A percentile compares a stretch with the other conserved stretches of the same genome.
Evolutionary conservation across 164 flowering plant species (phyloP).

Genomic region (Echeveria elegans): DNA sequence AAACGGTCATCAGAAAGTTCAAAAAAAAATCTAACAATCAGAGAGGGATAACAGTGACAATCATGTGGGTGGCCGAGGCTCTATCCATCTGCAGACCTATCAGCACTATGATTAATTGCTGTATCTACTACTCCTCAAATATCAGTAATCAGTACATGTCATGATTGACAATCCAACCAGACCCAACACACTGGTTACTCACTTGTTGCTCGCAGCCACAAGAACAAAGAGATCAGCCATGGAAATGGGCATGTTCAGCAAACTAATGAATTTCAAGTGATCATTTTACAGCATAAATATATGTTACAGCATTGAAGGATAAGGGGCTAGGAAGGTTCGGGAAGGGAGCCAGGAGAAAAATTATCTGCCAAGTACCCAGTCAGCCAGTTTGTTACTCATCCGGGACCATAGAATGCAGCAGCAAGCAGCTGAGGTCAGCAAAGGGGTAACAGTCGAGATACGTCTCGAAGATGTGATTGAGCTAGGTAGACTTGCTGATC

Average conservation of each 20-base stretch:
- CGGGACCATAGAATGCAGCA: too few relatives aligned
- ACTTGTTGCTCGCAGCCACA: neutral
- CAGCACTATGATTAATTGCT: too few relatives aligned
- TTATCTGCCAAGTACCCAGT: too few relatives aligned
- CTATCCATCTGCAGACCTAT: neutral
- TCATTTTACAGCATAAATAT: conserved; percentile 4
- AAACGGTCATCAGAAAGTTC: neutral
- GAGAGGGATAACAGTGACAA: neutral
- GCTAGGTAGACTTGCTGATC: too few relatives aligned
- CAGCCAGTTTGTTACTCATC: too few relatives aligned
- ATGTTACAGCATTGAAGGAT: too few relatives aligned
- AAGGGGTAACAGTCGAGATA: too few relatives aligned
- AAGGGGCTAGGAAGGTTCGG: too few relatives aligned
- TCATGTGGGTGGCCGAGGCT: neutral
- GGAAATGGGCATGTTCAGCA: neutral
- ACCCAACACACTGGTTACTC: neutral
- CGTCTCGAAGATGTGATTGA: too few relatives aligned
- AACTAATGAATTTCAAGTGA: neutral
- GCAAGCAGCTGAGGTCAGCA: too few relatives aligned
- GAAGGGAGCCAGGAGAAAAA: too few relatives aligned
- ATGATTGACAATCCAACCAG: neutral
- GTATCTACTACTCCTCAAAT: too few relatives aligned
- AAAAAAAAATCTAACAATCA: neutral
- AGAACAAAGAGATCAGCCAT: neutral
- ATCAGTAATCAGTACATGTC: neutral